Evolutionary conservation across 257 asterid species (phyloP).

Genomic region (Prunella vulgaris): DNA sequence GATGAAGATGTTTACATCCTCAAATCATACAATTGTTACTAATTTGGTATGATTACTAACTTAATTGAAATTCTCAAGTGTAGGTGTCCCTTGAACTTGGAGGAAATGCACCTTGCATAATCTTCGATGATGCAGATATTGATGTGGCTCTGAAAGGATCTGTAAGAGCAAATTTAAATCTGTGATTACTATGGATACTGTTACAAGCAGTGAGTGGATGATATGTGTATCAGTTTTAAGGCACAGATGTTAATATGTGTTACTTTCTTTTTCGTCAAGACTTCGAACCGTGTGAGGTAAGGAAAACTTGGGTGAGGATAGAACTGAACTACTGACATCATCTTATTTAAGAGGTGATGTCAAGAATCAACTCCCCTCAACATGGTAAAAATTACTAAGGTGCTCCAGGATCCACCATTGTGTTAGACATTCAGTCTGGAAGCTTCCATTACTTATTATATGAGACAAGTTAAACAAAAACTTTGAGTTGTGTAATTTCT

Average conservation of each 20-base stretch:
- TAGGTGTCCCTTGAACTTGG: slow-evolving; percentile 99
- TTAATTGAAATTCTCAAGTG: slow-evolving; percentile 12
- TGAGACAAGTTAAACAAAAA: background rate
- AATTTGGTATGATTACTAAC: background rate
- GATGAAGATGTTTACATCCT: slow-evolving; percentile 20
- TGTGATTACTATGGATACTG: background rate
- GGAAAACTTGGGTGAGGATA: background rate
- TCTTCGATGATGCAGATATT: slow-evolving; percentile 96
- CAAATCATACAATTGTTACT: slow-evolving; percentile 9
- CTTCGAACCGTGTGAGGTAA: background rate
- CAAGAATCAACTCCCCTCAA: slow-evolving; percentile 8
- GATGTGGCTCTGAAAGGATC: slow-evolving; percentile 94
- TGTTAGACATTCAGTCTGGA: slow-evolving; percentile 3
- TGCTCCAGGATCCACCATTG: background rate
- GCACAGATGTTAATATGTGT: background rate
- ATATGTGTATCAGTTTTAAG: slow-evolving; percentile 7
- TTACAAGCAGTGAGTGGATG: slow-evolving; percentile 8
- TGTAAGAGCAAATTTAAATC: slow-evolving; percentile 40
- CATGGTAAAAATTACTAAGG: background rate
- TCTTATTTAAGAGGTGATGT: background rate
- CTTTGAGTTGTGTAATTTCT: slow-evolving; percentile 10
- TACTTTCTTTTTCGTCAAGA: background rate
- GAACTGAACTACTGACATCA: background rate
- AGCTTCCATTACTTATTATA: background rate
- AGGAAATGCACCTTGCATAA: slow-evolving; percentile 96